Conservation (phyloP, 2,329 filamentous ascomycete species). For the Myotisia sp. region DNA sequence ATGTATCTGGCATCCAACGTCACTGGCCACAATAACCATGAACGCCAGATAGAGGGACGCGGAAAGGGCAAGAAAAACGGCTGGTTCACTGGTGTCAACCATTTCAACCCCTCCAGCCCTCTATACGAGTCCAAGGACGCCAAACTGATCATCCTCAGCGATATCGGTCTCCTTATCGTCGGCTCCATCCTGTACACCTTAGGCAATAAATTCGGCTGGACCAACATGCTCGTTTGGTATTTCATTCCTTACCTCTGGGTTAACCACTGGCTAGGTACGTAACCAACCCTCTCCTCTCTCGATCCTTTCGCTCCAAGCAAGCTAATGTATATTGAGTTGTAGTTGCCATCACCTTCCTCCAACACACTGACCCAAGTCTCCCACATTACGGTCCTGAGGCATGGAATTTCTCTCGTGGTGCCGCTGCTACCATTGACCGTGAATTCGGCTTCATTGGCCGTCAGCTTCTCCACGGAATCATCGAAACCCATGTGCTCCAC, state of each 20-base stretch:
- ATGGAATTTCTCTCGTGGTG: constrained; percentile 89
- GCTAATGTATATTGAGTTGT: constrained; percentile 6
- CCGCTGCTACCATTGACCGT: constrained; percentile 88
- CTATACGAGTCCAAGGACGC: constrained; percentile 86
- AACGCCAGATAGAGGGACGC: constrained; percentile 80
- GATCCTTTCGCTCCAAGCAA: neutral
- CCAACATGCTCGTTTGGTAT: constrained; percentile 90
- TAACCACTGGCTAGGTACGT: constrained; percentile 95
- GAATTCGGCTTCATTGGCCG: constrained; percentile 95
- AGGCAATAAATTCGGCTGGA: constrained; percentile 63
- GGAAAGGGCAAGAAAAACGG: constrained; percentile 88
- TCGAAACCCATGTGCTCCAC: constrained; percentile 95
- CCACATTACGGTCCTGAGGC: constrained; percentile 77
- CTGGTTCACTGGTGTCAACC: constrained; percentile 67
- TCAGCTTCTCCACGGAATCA: constrained; percentile 81
- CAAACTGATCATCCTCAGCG: constrained; percentile 71
- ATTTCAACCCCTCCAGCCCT: constrained; percentile 79
- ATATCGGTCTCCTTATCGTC: constrained; percentile 60
- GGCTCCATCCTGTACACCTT: constrained; percentile 50
- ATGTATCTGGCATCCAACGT: constrained; percentile 84
- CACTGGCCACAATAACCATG: constrained; percentile 91
- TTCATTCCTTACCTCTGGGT: constrained; percentile 91
- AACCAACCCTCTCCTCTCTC: neutral
- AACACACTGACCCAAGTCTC: constrained; percentile 89
- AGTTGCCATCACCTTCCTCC: constrained; percentile 95